Conservation (phyloP, 176 grass and related monocot genomes). For the Leersia perrieri region DNA sequence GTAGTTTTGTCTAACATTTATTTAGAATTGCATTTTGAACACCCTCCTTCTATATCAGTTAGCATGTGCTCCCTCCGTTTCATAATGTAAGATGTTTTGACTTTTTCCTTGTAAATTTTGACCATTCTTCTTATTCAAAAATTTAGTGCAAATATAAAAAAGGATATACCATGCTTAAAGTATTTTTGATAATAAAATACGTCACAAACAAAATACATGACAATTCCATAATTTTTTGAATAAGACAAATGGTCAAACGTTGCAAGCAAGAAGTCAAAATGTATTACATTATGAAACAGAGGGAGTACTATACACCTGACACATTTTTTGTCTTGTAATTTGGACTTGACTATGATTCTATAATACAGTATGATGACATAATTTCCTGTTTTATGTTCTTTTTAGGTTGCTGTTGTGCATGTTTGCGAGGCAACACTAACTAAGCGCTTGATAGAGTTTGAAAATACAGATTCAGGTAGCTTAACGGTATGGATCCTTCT, state of each 20-base stretch:
- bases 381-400: constrained; percentile 33
- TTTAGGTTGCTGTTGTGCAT: constrained; percentile 80
- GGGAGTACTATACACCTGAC: not conserved
- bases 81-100: no score
- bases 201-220: no score
- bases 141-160: no score
- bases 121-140: no score
- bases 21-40: constrained; percentile 20
- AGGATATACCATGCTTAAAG: no score
- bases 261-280: no score
- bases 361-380: not conserved
- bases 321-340: not conserved
- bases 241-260: no score
- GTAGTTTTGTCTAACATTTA: constrained; percentile 7
- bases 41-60: not conserved
- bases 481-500: constrained; percentile 64
- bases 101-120: no score
- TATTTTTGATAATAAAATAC: no score
- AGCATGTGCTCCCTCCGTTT: no score
- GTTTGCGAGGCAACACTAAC: constrained; percentile 86
- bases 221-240: no score
- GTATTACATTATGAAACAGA: no score
- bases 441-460: constrained; percentile 91
- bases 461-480: constrained; percentile 88
- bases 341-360: not conserved